These are phyloP conservation scores for Penicillium egyptiacum DNA, from an alignment of 495 filamentous ascomycete genomes.

Conservation along the genomic window DNA sequence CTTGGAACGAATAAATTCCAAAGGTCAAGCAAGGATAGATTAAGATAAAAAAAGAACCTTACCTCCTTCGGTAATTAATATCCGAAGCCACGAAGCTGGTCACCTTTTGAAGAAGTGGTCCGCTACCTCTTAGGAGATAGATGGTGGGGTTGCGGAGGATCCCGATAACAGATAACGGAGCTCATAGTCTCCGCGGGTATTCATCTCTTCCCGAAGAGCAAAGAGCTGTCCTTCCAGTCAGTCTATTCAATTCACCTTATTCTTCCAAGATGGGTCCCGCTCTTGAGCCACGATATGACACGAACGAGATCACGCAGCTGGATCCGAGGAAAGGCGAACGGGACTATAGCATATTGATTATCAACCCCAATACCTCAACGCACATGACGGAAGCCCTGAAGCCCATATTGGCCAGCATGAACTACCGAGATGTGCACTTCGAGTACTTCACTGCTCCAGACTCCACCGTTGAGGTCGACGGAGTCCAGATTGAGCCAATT, in stretches of 20 bases:
- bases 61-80: background rate
- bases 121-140: background rate
- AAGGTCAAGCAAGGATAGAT: background rate
- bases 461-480: conserved; percentile 30
- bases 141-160: conserved; percentile 17
- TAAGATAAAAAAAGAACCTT: background rate
- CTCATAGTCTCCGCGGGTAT: background rate
- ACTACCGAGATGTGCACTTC: conserved; percentile 49
- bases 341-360: conserved; percentile 62
- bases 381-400: conserved; percentile 78
- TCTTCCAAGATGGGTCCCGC: background rate
- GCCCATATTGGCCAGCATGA: conserved; percentile 57
- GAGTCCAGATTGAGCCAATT: conserved; percentile 31
- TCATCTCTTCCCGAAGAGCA: background rate
- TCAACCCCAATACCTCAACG: conserved; percentile 87
- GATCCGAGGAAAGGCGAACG: conserved; percentile 15
- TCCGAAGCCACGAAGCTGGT: background rate
- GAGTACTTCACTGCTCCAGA: conserved; percentile 58
- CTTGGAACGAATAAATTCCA: background rate
- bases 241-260: background rate
- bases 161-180: conserved; percentile 23
- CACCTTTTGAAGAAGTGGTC: background rate
- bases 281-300: background rate
- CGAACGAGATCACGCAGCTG: conserved; percentile 17
- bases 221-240: background rate